Evolutionary conservation across 148 eudicot genomes (phyloP), one percentile per base, ranked within the genome.

Genomic region (Persicaria tinctoria): DNA sequence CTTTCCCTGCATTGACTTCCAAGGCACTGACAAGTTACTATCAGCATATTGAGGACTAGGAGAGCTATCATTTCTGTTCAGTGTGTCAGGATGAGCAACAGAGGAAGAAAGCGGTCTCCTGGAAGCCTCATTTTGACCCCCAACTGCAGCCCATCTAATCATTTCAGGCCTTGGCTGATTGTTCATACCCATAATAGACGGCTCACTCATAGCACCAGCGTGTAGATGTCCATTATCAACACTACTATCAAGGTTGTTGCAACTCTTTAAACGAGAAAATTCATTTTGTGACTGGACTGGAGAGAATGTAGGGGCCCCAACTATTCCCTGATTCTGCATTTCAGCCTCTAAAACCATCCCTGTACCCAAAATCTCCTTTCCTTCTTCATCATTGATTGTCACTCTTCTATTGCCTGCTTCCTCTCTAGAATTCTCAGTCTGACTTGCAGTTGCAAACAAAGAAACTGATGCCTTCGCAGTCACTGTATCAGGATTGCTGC

Each of bases 101-200:
- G 79, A 75, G 56, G 84, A 57, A 66, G 84, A 78, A 72, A 78
- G 69, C 27, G 85, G 78, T 60, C 74, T 76, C 66, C 79, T 82
- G 18, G 82, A 76, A 76, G 72, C 60, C 60, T 85, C 86, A 68
- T 72, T 80, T 50, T 76, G 77, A 74, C 73, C 79, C 64, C 81
- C 86, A 79, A 68, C 72, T 75, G 86, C 86, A 57, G 79, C 57
- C 85, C 87, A 78, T 54, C 84, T 75, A 74, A 72, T 73, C 79
- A 80, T 76, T 68, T 90, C 97, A 75, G 83, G 81, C 82, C 71
- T 88, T 76, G 80, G 77, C 78, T 79, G 84, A 82, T 77, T 84
- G 79, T 73, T 75, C 76, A 77, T 27, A 73, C 86, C 86, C 82
- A 78, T 47, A 60, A 63, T 71, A 74, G 69, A 73, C 56, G 84